phyloP scores from a whole-genome alignment of 2,329 filamentous ascomycete species.

The Pestalotiopsis sp. region DNA sequence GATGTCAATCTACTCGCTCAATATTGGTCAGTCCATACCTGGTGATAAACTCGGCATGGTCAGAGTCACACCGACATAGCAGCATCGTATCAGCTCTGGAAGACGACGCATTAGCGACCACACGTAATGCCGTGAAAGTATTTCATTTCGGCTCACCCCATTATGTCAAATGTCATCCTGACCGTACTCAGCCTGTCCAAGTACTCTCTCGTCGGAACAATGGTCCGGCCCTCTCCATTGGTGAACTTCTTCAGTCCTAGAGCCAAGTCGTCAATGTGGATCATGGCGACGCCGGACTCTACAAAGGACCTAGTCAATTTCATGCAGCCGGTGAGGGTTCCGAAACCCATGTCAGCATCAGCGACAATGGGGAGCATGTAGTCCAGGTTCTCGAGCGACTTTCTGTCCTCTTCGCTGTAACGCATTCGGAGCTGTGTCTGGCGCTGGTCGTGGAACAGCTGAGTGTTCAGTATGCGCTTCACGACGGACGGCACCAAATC shows the following conservation, averaged over 20 bases:
- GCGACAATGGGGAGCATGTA: conserved; percentile 43
- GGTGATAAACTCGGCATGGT: conserved; percentile 41
- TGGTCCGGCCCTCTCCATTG: conserved; percentile 39
- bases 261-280: conserved; percentile 44
- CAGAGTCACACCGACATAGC: conserved; percentile 39
- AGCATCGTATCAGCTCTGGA: conserved; percentile 37
- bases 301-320: conserved; percentile 42
- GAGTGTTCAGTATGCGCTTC: conserved; percentile 17
- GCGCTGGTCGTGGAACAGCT: conserved; percentile 19
- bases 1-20: not conserved
- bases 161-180: conserved; percentile 42
- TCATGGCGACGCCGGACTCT: conserved; percentile 43
- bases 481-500: conserved; percentile 18
- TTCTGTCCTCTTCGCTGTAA: conserved; percentile 27
- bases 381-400: conserved; percentile 37
- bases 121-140: too few relatives aligned
- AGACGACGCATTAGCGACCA: not conserved
- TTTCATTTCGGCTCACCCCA: conserved; percentile 23
- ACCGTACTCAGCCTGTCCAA: conserved; percentile 36
- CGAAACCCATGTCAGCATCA: conserved; percentile 46
- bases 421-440: conserved; percentile 11
- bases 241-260: conserved; percentile 47
- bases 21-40: not conserved
- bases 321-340: conserved; percentile 39
- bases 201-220: conserved; percentile 42